Evolutionary conservation across 2,329 filamentous ascomycete species (phyloP), one percentile per base, ranked within the genome.

Genomic region (Aspergillus nomiae): DNA sequence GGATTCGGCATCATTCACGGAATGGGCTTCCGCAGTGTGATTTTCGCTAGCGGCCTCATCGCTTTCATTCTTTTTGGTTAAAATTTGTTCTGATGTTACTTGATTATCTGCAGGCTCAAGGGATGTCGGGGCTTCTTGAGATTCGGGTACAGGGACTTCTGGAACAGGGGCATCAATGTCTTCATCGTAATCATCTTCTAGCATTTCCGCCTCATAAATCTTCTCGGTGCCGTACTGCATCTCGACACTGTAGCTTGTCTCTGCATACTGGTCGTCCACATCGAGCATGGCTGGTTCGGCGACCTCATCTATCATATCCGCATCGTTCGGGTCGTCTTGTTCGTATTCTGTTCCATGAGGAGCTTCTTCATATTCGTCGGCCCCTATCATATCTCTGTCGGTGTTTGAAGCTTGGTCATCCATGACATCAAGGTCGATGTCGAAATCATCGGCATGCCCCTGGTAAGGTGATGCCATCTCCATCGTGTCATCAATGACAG

Each of bases 401-500:
- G 86, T 83, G 56, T 86, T 79, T 59, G 87, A 86, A 62, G 82
- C 80, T 67, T 87, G 84, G 67, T 87, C 84, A 63, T 89, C 74
- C 70, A 80, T 77, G 63, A 83, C 73, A 67, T 87, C 86, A 64
- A 89, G 80, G 67, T 89, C 87, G 64, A 89, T 86, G 80, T 70
- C 84, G 79, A 70, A 89, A 79, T 81, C 81, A 68, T 86, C 84
- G 56, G 80, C 79, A 59, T 77, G 75, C 4, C 75, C 76, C 34
- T 78, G 71, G 48, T 77, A 77, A 36, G 77, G 77, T 46, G 76
- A 77, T 12, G 74, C 73, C 77, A 80, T 76, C 64, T 80, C 78
- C 77, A 80, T 80, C 54, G 70, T 78, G 59, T 84, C 80, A 61
- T 82, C 81, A 54, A 75, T 62, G 21, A 69, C 65, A 38, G 75